Evolutionary conservation across 208 protist genomes (phyloP), one percentile per base, ranked within the genome.

Genomic region (Naegleria lovaniensis): DNA sequence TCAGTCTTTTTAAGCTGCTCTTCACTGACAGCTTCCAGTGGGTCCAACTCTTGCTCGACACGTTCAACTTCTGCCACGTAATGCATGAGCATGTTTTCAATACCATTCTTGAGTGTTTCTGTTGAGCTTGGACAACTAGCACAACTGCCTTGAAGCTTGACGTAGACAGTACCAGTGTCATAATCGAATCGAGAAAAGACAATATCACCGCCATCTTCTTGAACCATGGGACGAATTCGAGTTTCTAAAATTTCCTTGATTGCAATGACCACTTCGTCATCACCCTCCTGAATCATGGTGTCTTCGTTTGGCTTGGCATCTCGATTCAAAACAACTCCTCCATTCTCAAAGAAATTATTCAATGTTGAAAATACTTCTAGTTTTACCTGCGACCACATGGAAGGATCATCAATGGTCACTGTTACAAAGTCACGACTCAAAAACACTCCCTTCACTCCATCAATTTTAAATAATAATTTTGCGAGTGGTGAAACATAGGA

Each of bases 21-120:
- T 43, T 43, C n/a, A 25, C 15, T 85, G 5, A 85, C 16, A 2
- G 22, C 29, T 38, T 88, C 85, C 22, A 83, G 5, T 36, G 51
- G 39, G 38, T 86, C 96, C 55, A 93, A 94, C 29, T 96, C 93
- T 90, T 97, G 94, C 67, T 96, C 95, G 6, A 96, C 96, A 91
- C 96, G 95, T 22, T 96, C 94, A 48, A 98, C 96, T 93, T 98
- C 96, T 2, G 96, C 96, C 75, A 98, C 96, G 95, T 96, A 98
- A 91, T 98, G 96, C 96, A 97, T 97, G 85, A 98, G 92, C 96
- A 98, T 98, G 9, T 95, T 94, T 92, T 98, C 96, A 92, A 98
- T 98, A 15, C 96, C 96, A 85, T 95, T 95, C 91, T 98, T 98
- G 0, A 98, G 93, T 16, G 96, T 98, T 36, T 96, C 93, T 87